Base-by-base conservation (phyloP, 306 rosid species). In the Hippophae rhamnoides region DNA sequence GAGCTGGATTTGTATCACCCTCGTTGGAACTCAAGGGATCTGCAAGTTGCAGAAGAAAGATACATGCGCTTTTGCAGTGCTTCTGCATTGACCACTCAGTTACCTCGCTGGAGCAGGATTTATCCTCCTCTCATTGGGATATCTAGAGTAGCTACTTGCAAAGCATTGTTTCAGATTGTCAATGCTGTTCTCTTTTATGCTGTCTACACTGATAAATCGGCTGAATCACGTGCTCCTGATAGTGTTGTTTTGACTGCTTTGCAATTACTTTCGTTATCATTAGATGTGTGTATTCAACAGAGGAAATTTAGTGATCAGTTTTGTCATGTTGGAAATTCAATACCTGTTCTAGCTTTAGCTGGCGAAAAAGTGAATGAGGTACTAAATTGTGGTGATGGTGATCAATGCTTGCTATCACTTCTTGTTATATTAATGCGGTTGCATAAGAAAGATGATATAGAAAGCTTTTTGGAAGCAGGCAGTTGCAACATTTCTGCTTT, bases 41-140 rank as follows among this genome's bases (percentile, higher is more conserved):
- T 88, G 66, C 99, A 93, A 78, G 81, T 65, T 64, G 94, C 97
- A n/a, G 99, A 93, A 77, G 99, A 93, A 79, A 78, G 97, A 81
- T 93, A 93, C 69, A 48, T 82, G 60, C 95, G 94, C 63, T 88
- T 81, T 63, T 79, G 89, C 67, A 62, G 84, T 25, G 69, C 69
- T 52, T 84, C 95, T 51, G 94, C 94, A 23, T 76, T 72, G 57
- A 78, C 87, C 60, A 56, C 61, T 56, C 99, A 84, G 77, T 74
- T 88, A 55, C 99, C 99, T 40, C 48, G 72, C 51, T 93, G 99
- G 99, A 86, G 86, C 56, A 77, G 79, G 72, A 75, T 84, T 60
- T 83, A 88, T 76, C 82, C 86, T 68, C 97, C 99, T 47, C 67
- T 93, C 54, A 69, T 60, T 63, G 89, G 93, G 70, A 58, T 93